phyloP scores from a whole-genome alignment of 805 yeast genomes.

The Suhomyces sp. region DNA sequence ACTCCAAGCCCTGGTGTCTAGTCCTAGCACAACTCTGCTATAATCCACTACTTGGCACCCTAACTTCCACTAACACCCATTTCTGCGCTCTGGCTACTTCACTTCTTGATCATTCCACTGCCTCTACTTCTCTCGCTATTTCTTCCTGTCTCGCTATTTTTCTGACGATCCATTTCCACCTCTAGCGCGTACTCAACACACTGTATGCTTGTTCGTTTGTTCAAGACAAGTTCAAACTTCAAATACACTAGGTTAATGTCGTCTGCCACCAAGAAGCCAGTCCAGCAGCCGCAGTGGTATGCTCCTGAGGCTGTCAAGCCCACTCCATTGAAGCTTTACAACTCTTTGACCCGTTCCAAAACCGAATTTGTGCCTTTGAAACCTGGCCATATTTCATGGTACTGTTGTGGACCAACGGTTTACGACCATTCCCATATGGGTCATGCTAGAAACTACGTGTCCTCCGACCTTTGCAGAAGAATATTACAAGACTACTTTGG shows the following conservation, averaged over 20 bases:
- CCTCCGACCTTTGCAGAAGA: constrained; percentile 90
- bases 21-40: background rate
- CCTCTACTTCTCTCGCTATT: background rate
- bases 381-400: constrained; percentile 78
- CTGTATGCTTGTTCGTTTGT: constrained; percentile 2
- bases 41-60: background rate
- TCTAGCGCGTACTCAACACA: background rate
- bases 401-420: constrained; percentile 98
- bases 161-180: background rate
- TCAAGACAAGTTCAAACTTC: background rate
- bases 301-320: constrained; percentile 17
- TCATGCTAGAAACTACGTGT: constrained; percentile 95
- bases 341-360: constrained; percentile 79
- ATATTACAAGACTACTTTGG: constrained; percentile 89
- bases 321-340: constrained; percentile 60
- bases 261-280: constrained; percentile 24
- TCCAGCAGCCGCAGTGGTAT: constrained; percentile 40
- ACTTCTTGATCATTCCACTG: background rate
- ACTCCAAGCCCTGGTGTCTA: background rate
- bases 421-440: constrained; percentile 98
- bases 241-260: constrained; percentile 1
- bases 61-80: background rate
- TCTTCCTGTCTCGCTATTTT: background rate
- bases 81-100: background rate
- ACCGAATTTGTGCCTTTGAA: constrained; percentile 71